phyloP scores from a whole-genome alignment of 177 flowering plant genomes.

The Vitis hybrid region DNA sequence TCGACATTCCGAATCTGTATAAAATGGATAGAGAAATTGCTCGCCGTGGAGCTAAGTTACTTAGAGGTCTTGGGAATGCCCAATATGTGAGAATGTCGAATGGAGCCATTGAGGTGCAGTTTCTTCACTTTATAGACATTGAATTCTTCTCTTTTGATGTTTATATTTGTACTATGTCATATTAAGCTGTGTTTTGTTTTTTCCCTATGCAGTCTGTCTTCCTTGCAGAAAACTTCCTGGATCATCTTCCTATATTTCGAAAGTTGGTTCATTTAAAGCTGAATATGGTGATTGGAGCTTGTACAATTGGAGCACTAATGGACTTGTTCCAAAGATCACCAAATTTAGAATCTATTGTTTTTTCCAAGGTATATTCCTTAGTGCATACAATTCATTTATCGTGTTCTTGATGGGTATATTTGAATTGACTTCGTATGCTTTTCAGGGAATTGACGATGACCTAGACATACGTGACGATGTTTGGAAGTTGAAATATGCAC shows the following conservation, averaged over 20 bases:
- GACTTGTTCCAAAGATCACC: conserved; percentile 13
- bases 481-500: neutral
- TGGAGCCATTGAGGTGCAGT: conserved; percentile 19
- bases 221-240: conserved; percentile 1
- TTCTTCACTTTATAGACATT: neutral
- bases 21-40: conserved; percentile 5
- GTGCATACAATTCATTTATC: neutral
- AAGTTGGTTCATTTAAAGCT: conserved; percentile 23
- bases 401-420: neutral
- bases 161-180: neutral
- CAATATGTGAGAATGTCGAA: conserved; percentile 12
- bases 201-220: conserved; percentile 13
- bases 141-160: neutral
- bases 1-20: conserved; percentile 6
- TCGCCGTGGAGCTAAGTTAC: conserved; percentile 14
- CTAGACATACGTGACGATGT: neutral
- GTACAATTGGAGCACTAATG: conserved; percentile 2
- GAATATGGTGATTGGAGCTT: conserved; percentile 13
- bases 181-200: neutral
- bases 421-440: neutral
- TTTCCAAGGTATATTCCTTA: conserved; percentile 7
- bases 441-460: conserved; percentile 13
- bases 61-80: conserved; percentile 13
- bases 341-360: conserved; percentile 18
- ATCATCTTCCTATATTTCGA: conserved; percentile 12